Conservation (phyloP, 2,329 filamentous ascomycete genomes). For the Aspergillus pseudoglaucus region DNA sequence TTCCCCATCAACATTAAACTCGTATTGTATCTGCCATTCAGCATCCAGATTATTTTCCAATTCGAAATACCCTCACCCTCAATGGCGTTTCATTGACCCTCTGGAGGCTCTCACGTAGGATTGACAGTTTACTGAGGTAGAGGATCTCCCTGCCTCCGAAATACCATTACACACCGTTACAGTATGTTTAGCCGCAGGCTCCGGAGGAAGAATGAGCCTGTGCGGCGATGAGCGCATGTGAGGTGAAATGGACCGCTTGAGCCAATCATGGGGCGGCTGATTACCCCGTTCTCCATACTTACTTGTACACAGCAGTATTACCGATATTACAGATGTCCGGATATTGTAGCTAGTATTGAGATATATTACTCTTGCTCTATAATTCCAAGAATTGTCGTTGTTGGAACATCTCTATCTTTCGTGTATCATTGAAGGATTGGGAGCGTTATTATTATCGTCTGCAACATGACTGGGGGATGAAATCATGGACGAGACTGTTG, state of each 20-base stretch:
- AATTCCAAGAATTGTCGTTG: too few relatives aligned
- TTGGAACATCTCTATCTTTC: background rate
- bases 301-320: background rate
- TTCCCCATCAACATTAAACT: background rate
- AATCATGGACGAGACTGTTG: background rate
- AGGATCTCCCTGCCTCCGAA: background rate
- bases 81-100: slow-evolving; percentile 6
- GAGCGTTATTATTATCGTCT: slow-evolving; percentile 14
- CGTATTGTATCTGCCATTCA: background rate
- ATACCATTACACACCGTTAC: slow-evolving; percentile 4
- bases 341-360: too few relatives aligned
- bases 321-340: background rate
- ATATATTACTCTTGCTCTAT: too few relatives aligned
- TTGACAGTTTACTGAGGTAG: background rate
- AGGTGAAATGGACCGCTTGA: slow-evolving; percentile 4
- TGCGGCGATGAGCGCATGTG: slow-evolving; percentile 12
- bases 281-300: slow-evolving; percentile 8
- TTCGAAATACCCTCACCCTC: slow-evolving; percentile 9
- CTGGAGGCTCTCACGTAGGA: background rate
- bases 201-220: background rate
- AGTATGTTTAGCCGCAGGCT: background rate
- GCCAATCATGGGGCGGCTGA: slow-evolving; percentile 15
- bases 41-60: background rate
- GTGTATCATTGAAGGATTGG: background rate
- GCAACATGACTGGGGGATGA: slow-evolving; percentile 12